Evolutionary conservation across 2,329 filamentous ascomycete species (phyloP).

Genomic region (Emmonsiellopsis sp.): DNA sequence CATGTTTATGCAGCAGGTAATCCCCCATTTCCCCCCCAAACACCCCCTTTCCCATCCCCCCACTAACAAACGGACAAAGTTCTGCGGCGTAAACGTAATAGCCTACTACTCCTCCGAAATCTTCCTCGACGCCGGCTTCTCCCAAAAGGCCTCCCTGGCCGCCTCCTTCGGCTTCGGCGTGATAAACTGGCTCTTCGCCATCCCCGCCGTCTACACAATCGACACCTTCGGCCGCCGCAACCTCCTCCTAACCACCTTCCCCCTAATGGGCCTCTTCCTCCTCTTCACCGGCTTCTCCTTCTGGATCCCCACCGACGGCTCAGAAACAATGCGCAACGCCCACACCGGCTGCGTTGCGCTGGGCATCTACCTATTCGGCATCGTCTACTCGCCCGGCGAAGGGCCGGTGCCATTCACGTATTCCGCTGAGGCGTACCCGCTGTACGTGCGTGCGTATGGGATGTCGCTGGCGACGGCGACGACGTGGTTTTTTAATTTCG

Average conservation of each 20-base stretch:
- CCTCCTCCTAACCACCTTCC: conserved; percentile 55
- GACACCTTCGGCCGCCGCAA: conserved; percentile 60
- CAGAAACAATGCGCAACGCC: conserved; percentile 18
- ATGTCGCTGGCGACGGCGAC: conserved; percentile 58
- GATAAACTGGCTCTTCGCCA: conserved; percentile 57
- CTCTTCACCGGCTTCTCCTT: conserved; percentile 47
- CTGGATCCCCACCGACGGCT: conserved; percentile 34
- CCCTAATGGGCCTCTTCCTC: conserved; percentile 49
- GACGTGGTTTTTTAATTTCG: conserved; percentile 50
- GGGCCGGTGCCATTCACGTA: conserved; percentile 60
- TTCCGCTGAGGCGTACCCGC: conserved; percentile 57
- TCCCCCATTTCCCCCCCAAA: neutral
- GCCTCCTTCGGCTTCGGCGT: conserved; percentile 54
- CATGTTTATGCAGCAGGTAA: conserved; percentile 59
- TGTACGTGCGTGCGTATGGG: conserved; percentile 53
- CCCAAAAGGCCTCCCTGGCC: conserved; percentile 42
- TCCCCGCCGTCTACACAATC: conserved; percentile 57
- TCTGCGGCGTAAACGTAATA: conserved; percentile 46
- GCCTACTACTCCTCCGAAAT: conserved; percentile 55
- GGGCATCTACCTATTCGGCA: conserved; percentile 37
- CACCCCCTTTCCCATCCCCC: neutral
- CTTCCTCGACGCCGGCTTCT: conserved; percentile 46
- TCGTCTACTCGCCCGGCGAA: conserved; percentile 48
- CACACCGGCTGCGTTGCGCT: conserved; percentile 34
- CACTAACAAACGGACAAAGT: conserved; percentile 13